Percentiles rank a stretch among this genome's conserved stretches.
These are phyloP conservation scores for Ensete ventricosum DNA, from an alignment of 176 grass and related monocot species.

Conservation along the genomic window DNA sequence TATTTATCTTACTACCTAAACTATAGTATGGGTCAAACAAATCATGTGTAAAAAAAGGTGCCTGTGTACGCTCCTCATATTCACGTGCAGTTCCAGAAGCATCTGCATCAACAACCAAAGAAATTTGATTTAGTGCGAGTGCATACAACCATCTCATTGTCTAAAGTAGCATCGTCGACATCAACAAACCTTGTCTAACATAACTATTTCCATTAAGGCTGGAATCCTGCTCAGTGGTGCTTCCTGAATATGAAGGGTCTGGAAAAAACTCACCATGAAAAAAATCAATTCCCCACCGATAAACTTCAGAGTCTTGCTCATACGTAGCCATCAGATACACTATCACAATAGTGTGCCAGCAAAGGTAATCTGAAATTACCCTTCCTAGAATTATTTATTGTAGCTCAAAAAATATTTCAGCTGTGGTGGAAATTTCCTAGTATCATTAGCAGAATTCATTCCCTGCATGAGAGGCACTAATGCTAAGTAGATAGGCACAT, in stretches of 20 bases:
- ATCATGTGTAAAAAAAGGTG: conserved; percentile 28
- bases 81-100: conserved; percentile 14
- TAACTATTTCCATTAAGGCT: conserved; percentile 27
- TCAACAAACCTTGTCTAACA: conserved; percentile 29
- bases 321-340: conserved; percentile 35
- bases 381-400: background rate
- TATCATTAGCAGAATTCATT: background rate
- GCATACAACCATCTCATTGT: conserved; percentile 19
- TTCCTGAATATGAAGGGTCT: conserved; percentile 37
- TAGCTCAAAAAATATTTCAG: background rate
- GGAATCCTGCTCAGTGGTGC: conserved; percentile 18
- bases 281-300: conserved; percentile 33
- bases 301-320: conserved; percentile 44
- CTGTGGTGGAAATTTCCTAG: background rate
- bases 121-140: conserved; percentile 1
- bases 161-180: background rate
- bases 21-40: conserved; percentile 33
- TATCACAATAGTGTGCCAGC: background rate
- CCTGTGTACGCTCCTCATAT: conserved; percentile 30
- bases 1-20: conserved; percentile 25
- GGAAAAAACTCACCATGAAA: conserved; percentile 33
- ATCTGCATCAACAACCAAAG: conserved; percentile 31
- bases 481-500: background rate
- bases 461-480: background rate
- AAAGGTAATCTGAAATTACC: background rate